phyloP scores from a whole-genome alignment of 192 early-diverging fungal genomes.

The Martensiomyces pterosporus region DNA sequence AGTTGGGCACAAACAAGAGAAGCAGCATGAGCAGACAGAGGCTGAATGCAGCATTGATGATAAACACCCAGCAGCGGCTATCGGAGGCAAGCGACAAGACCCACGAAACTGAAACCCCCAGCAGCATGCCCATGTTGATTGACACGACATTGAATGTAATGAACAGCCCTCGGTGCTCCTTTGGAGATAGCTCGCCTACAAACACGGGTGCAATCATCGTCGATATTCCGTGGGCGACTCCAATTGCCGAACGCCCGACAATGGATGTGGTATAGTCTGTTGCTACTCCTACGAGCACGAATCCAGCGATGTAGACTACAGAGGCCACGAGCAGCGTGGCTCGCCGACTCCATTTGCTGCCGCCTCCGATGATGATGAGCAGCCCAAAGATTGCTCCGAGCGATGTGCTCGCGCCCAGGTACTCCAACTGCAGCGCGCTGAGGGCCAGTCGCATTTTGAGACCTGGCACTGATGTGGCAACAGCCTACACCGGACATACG shows the following conservation, averaged over 20 bases:
- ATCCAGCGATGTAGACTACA: slow-evolving; percentile 8
- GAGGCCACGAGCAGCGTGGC: slow-evolving; percentile 9
- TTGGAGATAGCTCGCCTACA: slow-evolving; percentile 31
- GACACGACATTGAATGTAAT: slow-evolving; percentile 23
- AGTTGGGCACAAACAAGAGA: slow-evolving; percentile 18
- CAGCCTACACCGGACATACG: slow-evolving; percentile 14
- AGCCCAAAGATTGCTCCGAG: slow-evolving; percentile 22
- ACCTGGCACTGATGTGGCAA: slow-evolving; percentile 11
- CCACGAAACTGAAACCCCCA: slow-evolving; percentile 15
- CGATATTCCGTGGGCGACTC: slow-evolving; percentile 20
- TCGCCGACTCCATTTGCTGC: slow-evolving; percentile 6
- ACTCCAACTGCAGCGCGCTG: slow-evolving; percentile 16
- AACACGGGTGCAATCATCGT: slow-evolving; percentile 30
- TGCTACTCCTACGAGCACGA: slow-evolving; percentile 10
- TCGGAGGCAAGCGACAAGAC: neutral
- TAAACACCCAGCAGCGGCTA: slow-evolving; percentile 14
- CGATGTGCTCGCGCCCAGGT: slow-evolving; percentile 19
- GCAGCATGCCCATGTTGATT: slow-evolving; percentile 22
- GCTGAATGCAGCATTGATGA: slow-evolving; percentile 7
- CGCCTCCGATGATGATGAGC: slow-evolving; percentile 10
- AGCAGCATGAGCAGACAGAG: slow-evolving; percentile 7
- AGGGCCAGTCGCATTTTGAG: no score
- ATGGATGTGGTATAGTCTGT: slow-evolving; percentile 11
- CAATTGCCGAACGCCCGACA: slow-evolving; percentile 13
- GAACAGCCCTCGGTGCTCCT: slow-evolving; percentile 23